A percentile compares a stretch with the other conserved stretches of the same genome.
These are phyloP conservation scores for Diaporthe australafricana DNA, from an alignment of 2,329 filamentous ascomycete species.

Conservation along the genomic window DNA sequence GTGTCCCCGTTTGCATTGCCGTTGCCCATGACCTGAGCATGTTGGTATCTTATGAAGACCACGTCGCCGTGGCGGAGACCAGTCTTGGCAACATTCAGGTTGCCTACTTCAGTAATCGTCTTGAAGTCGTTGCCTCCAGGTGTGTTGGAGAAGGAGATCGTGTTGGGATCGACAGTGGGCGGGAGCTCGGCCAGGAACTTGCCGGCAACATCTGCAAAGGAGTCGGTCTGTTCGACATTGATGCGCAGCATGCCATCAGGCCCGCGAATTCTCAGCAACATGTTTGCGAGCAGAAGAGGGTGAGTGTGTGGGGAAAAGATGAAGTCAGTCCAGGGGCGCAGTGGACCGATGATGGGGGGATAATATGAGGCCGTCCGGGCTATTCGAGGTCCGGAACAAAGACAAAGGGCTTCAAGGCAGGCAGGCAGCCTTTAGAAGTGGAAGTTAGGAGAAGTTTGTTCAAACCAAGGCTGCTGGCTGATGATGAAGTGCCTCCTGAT, in stretches of 20 bases:
- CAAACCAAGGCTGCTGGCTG: slow-evolving; percentile 12
- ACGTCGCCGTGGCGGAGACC: slow-evolving; percentile 88
- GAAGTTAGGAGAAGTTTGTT: neutral
- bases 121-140: slow-evolving; percentile 70
- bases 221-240: slow-evolving; percentile 78
- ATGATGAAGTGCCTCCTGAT: neutral
- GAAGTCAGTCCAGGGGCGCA: neutral
- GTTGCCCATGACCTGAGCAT: slow-evolving; percentile 57
- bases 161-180: slow-evolving; percentile 68
- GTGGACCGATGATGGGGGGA: slow-evolving; percentile 4
- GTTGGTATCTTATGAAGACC: slow-evolving; percentile 85
- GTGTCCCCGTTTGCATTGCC: slow-evolving; percentile 51
- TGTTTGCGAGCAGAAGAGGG: slow-evolving; percentile 53
- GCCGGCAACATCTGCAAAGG: slow-evolving; percentile 73
- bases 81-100: slow-evolving; percentile 67
- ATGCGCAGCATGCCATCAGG: slow-evolving; percentile 94
- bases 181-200: slow-evolving; percentile 71
- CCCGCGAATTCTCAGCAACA: slow-evolving; percentile 89
- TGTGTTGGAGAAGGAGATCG: slow-evolving; percentile 71
- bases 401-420: neutral
- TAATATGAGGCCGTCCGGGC: neutral
- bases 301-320: neutral
- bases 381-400: neutral
- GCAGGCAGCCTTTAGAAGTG: slow-evolving; percentile 3
- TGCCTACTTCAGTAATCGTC: slow-evolving; percentile 67